A percentile compares a stretch with the other conserved stretches of the same genome.
Evolutionary conservation across 1,284 basidiomycete species (phyloP).

Genomic region (Ganoderma multipileum): DNA sequence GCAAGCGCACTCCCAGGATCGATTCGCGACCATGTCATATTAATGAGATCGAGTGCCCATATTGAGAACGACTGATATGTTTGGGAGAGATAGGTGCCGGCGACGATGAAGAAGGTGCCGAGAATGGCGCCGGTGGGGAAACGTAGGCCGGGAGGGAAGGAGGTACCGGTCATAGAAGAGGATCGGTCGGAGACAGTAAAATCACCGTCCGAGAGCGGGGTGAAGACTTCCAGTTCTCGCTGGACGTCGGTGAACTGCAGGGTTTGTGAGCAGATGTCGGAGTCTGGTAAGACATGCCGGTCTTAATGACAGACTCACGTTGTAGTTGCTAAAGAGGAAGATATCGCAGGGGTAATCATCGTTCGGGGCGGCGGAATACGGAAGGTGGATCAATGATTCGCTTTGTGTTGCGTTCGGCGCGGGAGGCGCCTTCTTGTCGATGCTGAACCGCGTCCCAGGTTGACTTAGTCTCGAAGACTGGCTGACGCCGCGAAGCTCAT

Average conservation of each 20-base stretch:
- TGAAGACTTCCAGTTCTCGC: slow-evolving; percentile 89
- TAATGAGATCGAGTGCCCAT: slow-evolving; percentile 84
- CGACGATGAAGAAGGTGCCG: slow-evolving; percentile 87
- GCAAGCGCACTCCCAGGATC: slow-evolving; percentile 82
- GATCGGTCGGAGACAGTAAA: slow-evolving; percentile 80
- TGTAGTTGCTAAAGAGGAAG: slow-evolving; percentile 88
- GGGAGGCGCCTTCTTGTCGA: slow-evolving; percentile 49
- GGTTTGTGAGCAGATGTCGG: slow-evolving; percentile 8
- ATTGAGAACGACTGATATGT: slow-evolving; percentile 91
- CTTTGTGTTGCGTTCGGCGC: slow-evolving; percentile 55
- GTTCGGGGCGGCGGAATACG: slow-evolving; percentile 74
- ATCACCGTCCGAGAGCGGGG: slow-evolving; percentile 74
- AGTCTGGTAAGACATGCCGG: background rate
- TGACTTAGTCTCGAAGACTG: slow-evolving; percentile 54
- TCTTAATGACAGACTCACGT: slow-evolving; percentile 55
- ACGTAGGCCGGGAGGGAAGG: slow-evolving; percentile 89
- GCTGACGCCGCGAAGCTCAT: slow-evolving; percentile 52
- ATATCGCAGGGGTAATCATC: slow-evolving; percentile 82
- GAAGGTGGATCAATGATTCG: slow-evolving; percentile 71
- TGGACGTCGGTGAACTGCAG: slow-evolving; percentile 91
- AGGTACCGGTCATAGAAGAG: slow-evolving; percentile 73
- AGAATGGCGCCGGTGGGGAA: slow-evolving; percentile 93
- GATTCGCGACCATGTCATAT: slow-evolving; percentile 86
- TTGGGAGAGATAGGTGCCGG: slow-evolving; percentile 90
- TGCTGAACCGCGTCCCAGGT: slow-evolving; percentile 63